Percentiles rank a stretch among this genome's conserved stretches.
Evolutionary conservation across 2,329 filamentous ascomycete species (phyloP).

Genomic region (Xylaria sp.): DNA sequence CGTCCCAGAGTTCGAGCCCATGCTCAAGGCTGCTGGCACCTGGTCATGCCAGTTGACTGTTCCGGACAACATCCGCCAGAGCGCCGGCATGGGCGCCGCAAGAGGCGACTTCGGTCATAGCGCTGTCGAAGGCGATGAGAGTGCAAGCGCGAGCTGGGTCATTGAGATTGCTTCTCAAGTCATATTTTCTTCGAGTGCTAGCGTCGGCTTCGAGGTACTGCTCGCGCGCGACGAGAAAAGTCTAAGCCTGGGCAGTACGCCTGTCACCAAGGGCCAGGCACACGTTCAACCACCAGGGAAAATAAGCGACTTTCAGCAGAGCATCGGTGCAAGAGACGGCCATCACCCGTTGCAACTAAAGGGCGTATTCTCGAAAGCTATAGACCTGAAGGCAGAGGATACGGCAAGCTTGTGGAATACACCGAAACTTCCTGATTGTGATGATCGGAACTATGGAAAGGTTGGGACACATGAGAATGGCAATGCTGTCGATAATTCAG

Average conservation of each 20-base stretch:
- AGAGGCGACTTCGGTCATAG: conserved; percentile 59
- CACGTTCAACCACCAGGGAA: conserved; percentile 73
- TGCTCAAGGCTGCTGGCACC: conserved; percentile 90
- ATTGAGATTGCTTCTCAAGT: conserved; percentile 93
- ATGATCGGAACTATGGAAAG: conserved; percentile 53
- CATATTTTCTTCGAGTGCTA: conserved; percentile 88
- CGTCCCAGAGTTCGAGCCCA: conserved; percentile 91
- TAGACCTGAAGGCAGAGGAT: conserved; percentile 84
- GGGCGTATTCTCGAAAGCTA: conserved; percentile 85
- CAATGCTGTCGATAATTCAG: conserved; percentile 38
- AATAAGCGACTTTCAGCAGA: conserved; percentile 79
- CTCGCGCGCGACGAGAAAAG: conserved; percentile 88
- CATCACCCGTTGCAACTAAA: conserved; percentile 71
- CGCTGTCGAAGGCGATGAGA: conserved; percentile 66
- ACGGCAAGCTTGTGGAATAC: conserved; percentile 92
- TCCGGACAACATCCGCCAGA: conserved; percentile 79
- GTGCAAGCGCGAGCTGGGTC: conserved; percentile 70
- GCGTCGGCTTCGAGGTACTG: conserved; percentile 87
- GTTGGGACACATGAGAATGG: conserved; percentile 43
- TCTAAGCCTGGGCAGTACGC: conserved; percentile 68
- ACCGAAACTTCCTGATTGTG: conserved; percentile 79
- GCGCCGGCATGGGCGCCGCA: conserved; percentile 61
- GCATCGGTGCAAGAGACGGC: conserved; percentile 64
- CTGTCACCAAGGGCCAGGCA: conserved; percentile 57
- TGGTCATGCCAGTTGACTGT: conserved; percentile 85